Evolutionary conservation across 441 rosid species (phyloP).

Genomic region (Euphorbia corollata): DNA sequence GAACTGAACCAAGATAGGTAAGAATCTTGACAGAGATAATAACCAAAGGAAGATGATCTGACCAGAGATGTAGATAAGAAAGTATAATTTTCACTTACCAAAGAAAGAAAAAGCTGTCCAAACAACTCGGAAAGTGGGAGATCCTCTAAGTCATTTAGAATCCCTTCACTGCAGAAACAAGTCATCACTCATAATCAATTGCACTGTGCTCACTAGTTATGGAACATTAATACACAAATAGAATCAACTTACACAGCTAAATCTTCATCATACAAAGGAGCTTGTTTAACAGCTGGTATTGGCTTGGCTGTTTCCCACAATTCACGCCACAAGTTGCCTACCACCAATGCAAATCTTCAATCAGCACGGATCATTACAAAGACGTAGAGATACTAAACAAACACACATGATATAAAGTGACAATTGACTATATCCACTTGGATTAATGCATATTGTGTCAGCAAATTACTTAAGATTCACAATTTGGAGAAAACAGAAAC

Average conservation of each 20-base stretch:
- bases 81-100: constrained; percentile 45
- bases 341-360: constrained; percentile 20
- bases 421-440: not conserved
- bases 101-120: constrained; percentile 64
- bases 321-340: constrained; percentile 94
- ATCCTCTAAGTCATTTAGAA: constrained; percentile 67
- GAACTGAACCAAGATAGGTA: not conserved
- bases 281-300: constrained; percentile 78
- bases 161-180: constrained; percentile 64
- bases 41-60: too few species aligned
- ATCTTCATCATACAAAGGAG: constrained; percentile 91
- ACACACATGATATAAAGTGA: not conserved
- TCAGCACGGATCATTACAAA: not conserved
- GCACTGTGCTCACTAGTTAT: constrained; percentile 5
- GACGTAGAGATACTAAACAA: not conserved
- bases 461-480: not conserved
- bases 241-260: constrained; percentile 75
- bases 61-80: not conserved
- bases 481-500: not conserved
- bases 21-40: not conserved
- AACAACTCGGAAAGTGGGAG: constrained; percentile 64
- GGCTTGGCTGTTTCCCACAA: constrained; percentile 91
- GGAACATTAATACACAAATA: not conserved
- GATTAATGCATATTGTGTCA: not conserved
- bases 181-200: constrained; percentile 20